Evolutionary conservation across 192 early-diverging fungal species (phyloP).

Genomic region (Coemansia sp.): DNA sequence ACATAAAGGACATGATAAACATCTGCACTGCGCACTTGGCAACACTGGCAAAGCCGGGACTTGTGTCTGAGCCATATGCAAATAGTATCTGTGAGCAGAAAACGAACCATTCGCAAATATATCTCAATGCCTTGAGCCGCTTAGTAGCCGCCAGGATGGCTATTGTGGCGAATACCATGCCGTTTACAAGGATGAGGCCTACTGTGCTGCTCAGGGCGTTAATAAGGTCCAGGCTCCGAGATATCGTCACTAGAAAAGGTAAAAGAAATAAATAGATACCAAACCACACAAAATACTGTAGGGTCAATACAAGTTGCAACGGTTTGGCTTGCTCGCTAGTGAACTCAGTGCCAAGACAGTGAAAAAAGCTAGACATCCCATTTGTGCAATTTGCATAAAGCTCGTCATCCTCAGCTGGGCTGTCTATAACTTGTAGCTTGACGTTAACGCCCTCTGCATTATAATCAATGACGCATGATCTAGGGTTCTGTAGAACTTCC

Average conservation of each 20-base stretch:
- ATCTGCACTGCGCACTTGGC: constrained; percentile 2
- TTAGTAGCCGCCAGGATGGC: not conserved
- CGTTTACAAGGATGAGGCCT: not conserved
- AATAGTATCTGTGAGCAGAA: constrained; percentile 1
- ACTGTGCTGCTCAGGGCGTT: not conserved
- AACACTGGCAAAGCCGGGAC: not conserved
- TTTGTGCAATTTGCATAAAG: not conserved
- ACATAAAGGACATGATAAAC: not conserved
- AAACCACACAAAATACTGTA: not conserved
- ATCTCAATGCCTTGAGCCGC: not conserved
- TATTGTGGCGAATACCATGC: not conserved
- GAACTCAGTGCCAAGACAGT: not conserved
- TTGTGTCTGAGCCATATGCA: not conserved
- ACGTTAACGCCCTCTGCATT: constrained; percentile 7
- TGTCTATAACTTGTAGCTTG: not conserved
- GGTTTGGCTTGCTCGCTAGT: not conserved
- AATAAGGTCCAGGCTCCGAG: not conserved
- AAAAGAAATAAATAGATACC: not conserved
- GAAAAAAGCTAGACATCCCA: not conserved
- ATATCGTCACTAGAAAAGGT: not conserved
- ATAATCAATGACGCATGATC: not conserved
- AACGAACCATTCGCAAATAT: not conserved
- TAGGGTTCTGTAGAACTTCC: not conserved
- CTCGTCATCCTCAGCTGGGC: not conserved
- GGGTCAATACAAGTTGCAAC: not conserved